Conservation (phyloP, 208 protist genomes). For the Trypanosoma theileri region DNA sequence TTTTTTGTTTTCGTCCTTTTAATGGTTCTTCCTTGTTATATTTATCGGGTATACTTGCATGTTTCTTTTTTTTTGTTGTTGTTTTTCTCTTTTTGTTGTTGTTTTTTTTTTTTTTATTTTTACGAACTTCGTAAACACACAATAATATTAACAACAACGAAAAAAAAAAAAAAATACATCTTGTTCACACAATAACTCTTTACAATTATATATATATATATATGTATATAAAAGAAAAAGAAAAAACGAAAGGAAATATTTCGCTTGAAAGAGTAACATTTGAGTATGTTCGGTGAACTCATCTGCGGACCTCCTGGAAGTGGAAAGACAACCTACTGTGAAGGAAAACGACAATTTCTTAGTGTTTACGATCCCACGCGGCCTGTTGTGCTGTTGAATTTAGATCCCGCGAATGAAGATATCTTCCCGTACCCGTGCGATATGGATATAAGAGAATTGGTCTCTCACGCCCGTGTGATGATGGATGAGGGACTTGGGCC, state of each 20-base stretch:
- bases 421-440: slow-evolving; percentile 93
- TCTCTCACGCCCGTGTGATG: slow-evolving; percentile 93
- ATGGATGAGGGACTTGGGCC: slow-evolving; percentile 94
- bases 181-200: neutral
- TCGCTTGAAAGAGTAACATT: neutral
- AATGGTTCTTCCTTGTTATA: too few species aligned
- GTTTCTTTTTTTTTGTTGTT: too few species aligned
- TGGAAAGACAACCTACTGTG: slow-evolving; percentile 96
- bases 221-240: neutral
- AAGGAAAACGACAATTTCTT: slow-evolving; percentile 95
- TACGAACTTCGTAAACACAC: too few species aligned
- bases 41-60: too few species aligned
- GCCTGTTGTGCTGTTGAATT: slow-evolving; percentile 94
- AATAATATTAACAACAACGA: too few species aligned
- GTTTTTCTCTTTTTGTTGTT: too few species aligned
- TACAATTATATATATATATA: neutral
- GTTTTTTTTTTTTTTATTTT: too few species aligned
- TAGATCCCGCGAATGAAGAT: slow-evolving; percentile 98
- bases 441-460: slow-evolving; percentile 93
- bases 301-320: slow-evolving; percentile 96
- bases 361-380: slow-evolving; percentile 84
- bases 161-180: neutral
- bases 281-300: slow-evolving; percentile 92
- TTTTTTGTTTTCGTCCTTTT: too few species aligned
- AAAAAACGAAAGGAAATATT: neutral